phyloP scores from a whole-genome alignment of 768 basidiomycete genomes.

The Trametes cinnabarina region DNA sequence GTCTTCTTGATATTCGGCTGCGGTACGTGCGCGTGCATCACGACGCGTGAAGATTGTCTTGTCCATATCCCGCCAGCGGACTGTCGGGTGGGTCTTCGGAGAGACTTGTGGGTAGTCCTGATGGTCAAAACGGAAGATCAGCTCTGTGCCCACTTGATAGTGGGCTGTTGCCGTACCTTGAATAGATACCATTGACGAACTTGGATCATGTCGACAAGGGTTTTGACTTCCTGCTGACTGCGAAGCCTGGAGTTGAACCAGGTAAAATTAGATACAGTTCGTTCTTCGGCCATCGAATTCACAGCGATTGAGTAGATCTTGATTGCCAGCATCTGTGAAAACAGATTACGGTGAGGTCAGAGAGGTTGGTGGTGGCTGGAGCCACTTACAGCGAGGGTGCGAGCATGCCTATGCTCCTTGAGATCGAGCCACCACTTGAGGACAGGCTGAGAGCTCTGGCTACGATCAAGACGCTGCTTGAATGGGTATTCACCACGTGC shows the following conservation, averaged over 20 bases:
- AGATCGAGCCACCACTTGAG: background rate
- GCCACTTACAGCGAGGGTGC: background rate
- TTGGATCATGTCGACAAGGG: slow-evolving; percentile 4
- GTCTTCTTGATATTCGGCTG: background rate
- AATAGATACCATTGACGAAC: slow-evolving; percentile 2
- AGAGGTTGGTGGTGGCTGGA: too few species aligned
- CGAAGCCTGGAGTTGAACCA: slow-evolving; percentile 11
- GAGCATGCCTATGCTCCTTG: background rate
- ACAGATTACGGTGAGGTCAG: background rate
- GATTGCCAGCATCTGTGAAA: slow-evolving; percentile 13
- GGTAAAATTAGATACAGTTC: slow-evolving; percentile 13
- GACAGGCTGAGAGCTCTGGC: background rate
- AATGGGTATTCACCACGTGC: background rate
- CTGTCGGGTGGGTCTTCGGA: background rate
- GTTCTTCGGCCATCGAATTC: slow-evolving; percentile 18
- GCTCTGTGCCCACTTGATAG: background rate
- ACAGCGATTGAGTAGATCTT: slow-evolving; percentile 15
- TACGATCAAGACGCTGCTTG: background rate
- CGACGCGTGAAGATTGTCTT: background rate
- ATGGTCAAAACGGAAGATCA: background rate
- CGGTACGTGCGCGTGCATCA: background rate
- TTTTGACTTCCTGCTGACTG: background rate
- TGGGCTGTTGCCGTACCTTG: background rate
- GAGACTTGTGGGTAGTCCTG: background rate
- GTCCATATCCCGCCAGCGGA: slow-evolving; percentile 2